Evolutionary conservation across 345 rosid genomes (phyloP).

Genomic region (Citrus reticulata): DNA sequence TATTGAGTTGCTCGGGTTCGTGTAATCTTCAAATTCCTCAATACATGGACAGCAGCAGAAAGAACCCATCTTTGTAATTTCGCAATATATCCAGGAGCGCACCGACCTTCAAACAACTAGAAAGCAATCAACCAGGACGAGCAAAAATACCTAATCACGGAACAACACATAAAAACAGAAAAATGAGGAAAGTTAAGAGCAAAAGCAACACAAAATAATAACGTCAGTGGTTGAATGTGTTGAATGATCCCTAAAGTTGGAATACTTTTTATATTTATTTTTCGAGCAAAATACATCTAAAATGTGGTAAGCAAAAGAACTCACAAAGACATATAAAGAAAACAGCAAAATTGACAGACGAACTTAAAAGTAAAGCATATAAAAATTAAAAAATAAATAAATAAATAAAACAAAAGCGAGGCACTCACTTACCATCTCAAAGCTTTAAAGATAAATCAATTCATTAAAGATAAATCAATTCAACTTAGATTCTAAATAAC

Average conservation of each 20-base stretch:
- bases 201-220: neutral
- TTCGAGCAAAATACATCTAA: neutral
- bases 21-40: slow-evolving; percentile 55
- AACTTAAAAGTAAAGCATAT: neutral
- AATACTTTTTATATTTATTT: neutral
- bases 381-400: neutral
- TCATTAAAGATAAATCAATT: neutral
- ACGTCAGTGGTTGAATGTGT: neutral
- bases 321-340: neutral
- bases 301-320: neutral
- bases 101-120: neutral
- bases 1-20: slow-evolving; percentile 41
- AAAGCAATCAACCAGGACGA: too few species aligned
- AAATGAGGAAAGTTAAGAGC: neutral
- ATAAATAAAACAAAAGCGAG: neutral
- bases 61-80: slow-evolving; percentile 37
- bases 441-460: neutral
- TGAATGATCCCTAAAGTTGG: neutral
- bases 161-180: neutral
- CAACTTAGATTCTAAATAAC: neutral
- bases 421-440: neutral
- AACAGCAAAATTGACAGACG: neutral
- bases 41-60: slow-evolving; percentile 54
- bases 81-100: slow-evolving; percentile 1
- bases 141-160: neutral